Evolutionary conservation across 805 yeast species (phyloP).

Genomic region (Komagataella populi): DNA sequence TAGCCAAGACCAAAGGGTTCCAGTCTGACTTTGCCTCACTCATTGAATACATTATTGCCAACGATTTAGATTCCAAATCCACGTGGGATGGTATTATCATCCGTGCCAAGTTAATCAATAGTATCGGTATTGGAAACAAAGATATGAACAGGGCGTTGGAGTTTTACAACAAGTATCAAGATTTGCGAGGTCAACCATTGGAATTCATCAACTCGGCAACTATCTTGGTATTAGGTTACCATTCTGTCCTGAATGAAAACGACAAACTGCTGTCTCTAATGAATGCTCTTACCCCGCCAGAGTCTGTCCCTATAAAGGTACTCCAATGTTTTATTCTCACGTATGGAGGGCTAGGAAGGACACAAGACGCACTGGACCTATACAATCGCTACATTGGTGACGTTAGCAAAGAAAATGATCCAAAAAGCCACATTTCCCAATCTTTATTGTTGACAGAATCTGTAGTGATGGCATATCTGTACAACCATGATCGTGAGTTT

Average conservation of each 20-base stretch:
- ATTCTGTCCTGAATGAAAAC: conserved; percentile 8
- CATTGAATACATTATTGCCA: neutral
- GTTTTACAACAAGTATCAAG: conserved; percentile 11
- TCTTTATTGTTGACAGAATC: conserved; percentile 9
- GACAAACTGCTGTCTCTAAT: conserved; percentile 9
- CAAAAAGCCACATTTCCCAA: conserved; percentile 1
- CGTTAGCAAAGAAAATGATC: conserved; percentile 6
- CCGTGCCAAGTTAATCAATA: neutral
- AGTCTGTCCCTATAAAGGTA: conserved; percentile 12
- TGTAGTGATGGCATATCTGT: conserved; percentile 12
- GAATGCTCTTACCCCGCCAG: conserved; percentile 14
- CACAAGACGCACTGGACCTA: conserved; percentile 16
- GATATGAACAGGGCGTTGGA: conserved; percentile 11
- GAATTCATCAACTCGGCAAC: conserved; percentile 9
- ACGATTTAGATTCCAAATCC: conserved; percentile 1
- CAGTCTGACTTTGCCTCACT: neutral
- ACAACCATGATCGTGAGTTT: conserved; percentile 15
- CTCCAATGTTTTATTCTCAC: conserved; percentile 12
- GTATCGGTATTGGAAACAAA: conserved; percentile 1
- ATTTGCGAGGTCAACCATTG: conserved; percentile 11
- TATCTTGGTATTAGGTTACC: conserved; percentile 12
- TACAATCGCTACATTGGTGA: conserved; percentile 15
- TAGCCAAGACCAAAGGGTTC: neutral
- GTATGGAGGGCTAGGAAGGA: conserved; percentile 15
- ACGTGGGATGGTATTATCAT: neutral